phyloP scores from a whole-genome alignment of 139 green algal genomes.

The Picochlorum costavermella region DNA sequence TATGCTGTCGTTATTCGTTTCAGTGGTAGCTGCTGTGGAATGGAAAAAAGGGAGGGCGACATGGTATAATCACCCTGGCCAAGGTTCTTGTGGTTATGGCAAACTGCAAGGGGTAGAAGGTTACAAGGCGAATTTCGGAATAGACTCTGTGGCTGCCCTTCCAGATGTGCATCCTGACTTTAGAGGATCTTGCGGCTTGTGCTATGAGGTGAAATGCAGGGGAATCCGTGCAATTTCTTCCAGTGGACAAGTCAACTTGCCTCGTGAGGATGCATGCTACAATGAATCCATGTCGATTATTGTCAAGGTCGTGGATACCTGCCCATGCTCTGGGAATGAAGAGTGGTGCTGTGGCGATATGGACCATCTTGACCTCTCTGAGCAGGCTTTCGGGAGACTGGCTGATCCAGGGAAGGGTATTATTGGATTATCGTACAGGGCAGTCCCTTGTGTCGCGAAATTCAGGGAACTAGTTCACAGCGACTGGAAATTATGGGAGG shows the following conservation, averaged over 20 bases:
- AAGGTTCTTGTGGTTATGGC: slow-evolving; percentile 26
- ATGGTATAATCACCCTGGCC: slow-evolving; percentile 22
- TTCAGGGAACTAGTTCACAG: not conserved
- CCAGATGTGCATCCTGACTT: slow-evolving; percentile 7
- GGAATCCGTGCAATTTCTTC: not conserved
- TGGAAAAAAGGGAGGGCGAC: slow-evolving; percentile 13
- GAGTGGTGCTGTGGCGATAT: slow-evolving; percentile 6
- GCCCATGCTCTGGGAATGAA: slow-evolving; percentile 17
- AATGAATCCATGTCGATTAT: slow-evolving; percentile 13
- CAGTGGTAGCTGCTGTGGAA: not conserved
- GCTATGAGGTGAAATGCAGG: slow-evolving; percentile 23
- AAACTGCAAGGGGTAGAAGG: slow-evolving; percentile 7
- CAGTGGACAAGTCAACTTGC: slow-evolving; percentile 5
- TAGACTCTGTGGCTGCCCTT: slow-evolving; percentile 20
- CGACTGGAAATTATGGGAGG: not conserved
- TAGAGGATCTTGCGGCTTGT: slow-evolving; percentile 4
- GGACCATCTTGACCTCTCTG: not conserved
- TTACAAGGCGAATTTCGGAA: slow-evolving; percentile 2
- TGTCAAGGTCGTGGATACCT: slow-evolving; percentile 24
- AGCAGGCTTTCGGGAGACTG: not conserved
- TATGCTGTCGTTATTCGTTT: no score
- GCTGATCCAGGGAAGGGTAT: slow-evolving; percentile 15
- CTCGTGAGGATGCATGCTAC: slow-evolving; percentile 10
- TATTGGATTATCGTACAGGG: slow-evolving; percentile 20
- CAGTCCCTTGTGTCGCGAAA: slow-evolving; percentile 7